phyloP scores from a whole-genome alignment of 805 yeast genomes.

The Pichia scutulata region DNA sequence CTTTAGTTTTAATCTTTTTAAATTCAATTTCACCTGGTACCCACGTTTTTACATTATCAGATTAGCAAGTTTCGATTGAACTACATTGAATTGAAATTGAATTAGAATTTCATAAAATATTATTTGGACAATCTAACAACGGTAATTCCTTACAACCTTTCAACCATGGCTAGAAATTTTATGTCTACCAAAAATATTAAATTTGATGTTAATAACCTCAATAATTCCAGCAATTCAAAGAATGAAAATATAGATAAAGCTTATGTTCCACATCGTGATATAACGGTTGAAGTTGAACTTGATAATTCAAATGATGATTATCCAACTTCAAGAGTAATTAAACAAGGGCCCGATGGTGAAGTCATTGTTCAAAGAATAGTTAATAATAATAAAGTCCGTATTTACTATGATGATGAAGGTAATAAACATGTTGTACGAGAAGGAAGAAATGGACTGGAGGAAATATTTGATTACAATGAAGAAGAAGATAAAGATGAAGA shows the following conservation, averaged over 20 bases:
- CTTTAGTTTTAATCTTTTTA: no score
- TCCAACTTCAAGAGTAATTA: slow-evolving; percentile 65
- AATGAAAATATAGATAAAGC: background rate
- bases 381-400: slow-evolving; percentile 18
- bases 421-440: background rate
- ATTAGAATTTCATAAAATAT: background rate
- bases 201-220: slow-evolving; percentile 15
- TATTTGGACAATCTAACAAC: no score
- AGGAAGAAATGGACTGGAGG: slow-evolving; percentile 10
- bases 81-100: background rate
- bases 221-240: background rate
- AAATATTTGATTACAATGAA: slow-evolving; percentile 1
- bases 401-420: slow-evolving; percentile 12
- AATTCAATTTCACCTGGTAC: background rate
- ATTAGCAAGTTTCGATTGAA: background rate
- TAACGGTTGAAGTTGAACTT: slow-evolving; percentile 35
- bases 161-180: slow-evolving; percentile 9
- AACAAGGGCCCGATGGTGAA: slow-evolving; percentile 63
- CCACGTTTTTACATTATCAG: no score
- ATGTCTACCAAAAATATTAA: slow-evolving; percentile 21
- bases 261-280: slow-evolving; percentile 4
- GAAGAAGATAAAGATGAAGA: slow-evolving; percentile 10
- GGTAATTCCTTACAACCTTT: background rate
- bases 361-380: slow-evolving; percentile 57
- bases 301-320: slow-evolving; percentile 55